Conservation (phyloP, 352 stramenopile species). For the Pythium coloratum region DNA sequence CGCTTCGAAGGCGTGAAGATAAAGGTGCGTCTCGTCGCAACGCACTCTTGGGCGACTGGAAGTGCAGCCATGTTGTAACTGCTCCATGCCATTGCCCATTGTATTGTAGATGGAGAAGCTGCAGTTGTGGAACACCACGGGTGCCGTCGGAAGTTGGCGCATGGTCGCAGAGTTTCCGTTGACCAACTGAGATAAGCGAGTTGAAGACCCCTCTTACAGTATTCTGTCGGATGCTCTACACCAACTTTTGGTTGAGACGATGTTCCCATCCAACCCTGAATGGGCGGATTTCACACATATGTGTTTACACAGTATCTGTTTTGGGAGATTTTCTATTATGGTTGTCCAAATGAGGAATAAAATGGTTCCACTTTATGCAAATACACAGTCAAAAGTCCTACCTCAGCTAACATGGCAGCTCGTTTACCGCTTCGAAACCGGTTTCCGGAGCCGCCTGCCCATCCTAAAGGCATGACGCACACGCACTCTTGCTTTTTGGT, state of each 20-base stretch:
- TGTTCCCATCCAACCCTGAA: neutral
- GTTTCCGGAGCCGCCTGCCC: neutral
- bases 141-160: constrained; percentile 40
- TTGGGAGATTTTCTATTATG: neutral
- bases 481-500: constrained; percentile 5
- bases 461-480: neutral
- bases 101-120: constrained; percentile 31
- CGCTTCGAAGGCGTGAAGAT: constrained; percentile 33
- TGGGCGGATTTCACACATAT: constrained; percentile 17
- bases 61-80: neutral
- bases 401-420: neutral
- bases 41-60: neutral
- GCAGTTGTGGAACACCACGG: constrained; percentile 57
- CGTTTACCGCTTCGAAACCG: neutral
- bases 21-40: constrained; percentile 28
- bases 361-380: neutral
- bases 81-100: no score
- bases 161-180: constrained; percentile 36
- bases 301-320: neutral
- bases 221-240: constrained; percentile 6
- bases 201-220: neutral
- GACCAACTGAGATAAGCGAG: constrained; percentile 3
- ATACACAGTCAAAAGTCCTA: neutral
- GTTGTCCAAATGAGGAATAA: neutral
- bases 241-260: neutral